Evolutionary conservation across 371 early-diverging fungal species (phyloP), one percentile per base, ranked within the genome.

Genomic region (Funneliformis caledonium): DNA sequence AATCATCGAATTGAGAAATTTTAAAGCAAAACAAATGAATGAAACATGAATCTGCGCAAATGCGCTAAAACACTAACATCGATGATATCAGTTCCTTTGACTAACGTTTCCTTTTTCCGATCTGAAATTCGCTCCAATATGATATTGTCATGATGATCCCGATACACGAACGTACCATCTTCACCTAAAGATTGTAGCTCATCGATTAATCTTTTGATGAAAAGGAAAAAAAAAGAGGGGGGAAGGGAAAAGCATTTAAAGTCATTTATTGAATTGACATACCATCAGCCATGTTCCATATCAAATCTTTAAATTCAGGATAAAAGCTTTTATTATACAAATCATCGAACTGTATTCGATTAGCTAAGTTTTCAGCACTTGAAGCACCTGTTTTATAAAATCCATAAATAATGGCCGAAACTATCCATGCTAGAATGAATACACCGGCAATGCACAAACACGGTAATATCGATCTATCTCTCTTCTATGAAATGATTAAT

Each of bases 11-110:
- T 50, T 59, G 45, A 22, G 26, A 68, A 37, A 2, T 42, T 2
- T 26, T 65, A 19, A 16, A 26, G 16, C 6, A 10, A 37, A 19
- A 19, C 22, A 67, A 65, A 7, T 22, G 22, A 10, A 8, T 43
- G 43, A 78, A 72, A 6, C 26, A 61, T 22, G 61, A 64, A 37
- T 45, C 33, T 72, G n/a, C 19, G n/a, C 9, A n/a, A 47, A 12
- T 72, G n/a, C 19, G n/a, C 9, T 52, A 47, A 12, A 6, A 70
- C 43, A 56, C 72, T n/a, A 48, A 80, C 80, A 45, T 80, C 72
- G 31, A 73, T 10, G 56, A 80, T 16, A 43, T 80, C 52, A 16
- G 16, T 45, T 31, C 61, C 72, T 3, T 48, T n/a, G 5, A 72
- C 80, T 26, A 80, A 72, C 9, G 43, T 19, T 9, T 37, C 22